Evolutionary conservation across 2,329 filamentous ascomycete genomes (phyloP).

Genomic region (Mycocentrospora acerina): DNA sequence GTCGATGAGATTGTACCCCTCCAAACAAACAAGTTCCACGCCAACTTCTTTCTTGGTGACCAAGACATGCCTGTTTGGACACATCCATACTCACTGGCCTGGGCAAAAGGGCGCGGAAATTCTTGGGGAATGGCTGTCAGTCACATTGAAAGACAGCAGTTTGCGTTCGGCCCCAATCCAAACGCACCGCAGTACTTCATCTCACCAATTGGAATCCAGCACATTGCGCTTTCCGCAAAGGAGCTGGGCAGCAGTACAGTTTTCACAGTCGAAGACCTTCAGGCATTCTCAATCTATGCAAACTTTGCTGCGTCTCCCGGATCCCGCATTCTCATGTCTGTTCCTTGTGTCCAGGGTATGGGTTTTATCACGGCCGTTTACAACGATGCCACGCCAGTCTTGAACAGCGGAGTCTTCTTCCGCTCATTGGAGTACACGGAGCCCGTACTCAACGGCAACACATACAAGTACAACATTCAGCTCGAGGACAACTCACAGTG

Average conservation of each 20-base stretch:
- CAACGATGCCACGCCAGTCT: conserved; percentile 65
- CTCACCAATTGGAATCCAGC: conserved; percentile 81
- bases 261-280: conserved; percentile 54
- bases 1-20: conserved; percentile 51
- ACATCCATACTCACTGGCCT: conserved; percentile 59
- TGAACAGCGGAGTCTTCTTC: conserved; percentile 78
- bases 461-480: conserved; percentile 21
- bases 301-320: conserved; percentile 62
- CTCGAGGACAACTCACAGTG: conserved; percentile 64
- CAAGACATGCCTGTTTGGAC: conserved; percentile 72
- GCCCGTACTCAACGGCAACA: conserved; percentile 43
- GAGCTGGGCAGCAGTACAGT: conserved; percentile 67
- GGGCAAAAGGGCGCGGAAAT: conserved; percentile 54
- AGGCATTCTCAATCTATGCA: conserved; percentile 64
- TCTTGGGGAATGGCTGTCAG: conserved; percentile 80
- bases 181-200: conserved; percentile 66
- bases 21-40: conserved; percentile 70
- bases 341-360: conserved; percentile 88
- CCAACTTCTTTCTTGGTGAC: conserved; percentile 76
- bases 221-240: conserved; percentile 74
- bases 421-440: conserved; percentile 55
- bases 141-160: conserved; percentile 69
- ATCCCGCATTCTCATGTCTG: conserved; percentile 64
- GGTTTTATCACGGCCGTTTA: conserved; percentile 82
- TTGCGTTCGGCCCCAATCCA: conserved; percentile 49